A percentile compares a stretch with the other conserved stretches of the same genome.
Conservation (phyloP, 805 yeast genomes). For the Sugiyamaella qingdaonensis region DNA sequence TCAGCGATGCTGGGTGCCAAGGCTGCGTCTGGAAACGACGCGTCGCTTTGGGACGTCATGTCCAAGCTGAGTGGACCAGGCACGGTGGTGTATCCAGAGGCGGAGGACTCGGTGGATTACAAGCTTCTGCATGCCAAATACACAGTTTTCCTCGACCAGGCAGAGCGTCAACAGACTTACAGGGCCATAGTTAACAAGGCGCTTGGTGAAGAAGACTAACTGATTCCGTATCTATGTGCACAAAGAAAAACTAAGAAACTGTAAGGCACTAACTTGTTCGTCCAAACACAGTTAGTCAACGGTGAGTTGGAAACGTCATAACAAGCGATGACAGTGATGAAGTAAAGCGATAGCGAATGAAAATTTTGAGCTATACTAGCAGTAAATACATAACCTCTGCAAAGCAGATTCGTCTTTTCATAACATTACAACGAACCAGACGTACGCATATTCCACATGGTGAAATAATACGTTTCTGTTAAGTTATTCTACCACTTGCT, state of each 20-base stretch:
- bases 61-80: slow-evolving; percentile 79
- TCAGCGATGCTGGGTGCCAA: slow-evolving; percentile 92
- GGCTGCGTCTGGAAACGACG: slow-evolving; percentile 63
- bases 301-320: background rate
- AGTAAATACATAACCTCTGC: too few relatives aligned
- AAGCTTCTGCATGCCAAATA: slow-evolving; percentile 73
- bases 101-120: slow-evolving; percentile 57
- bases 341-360: too few relatives aligned
- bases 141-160: slow-evolving; percentile 82
- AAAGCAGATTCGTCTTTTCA: too few relatives aligned
- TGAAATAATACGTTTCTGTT: too few relatives aligned
- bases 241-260: too few relatives aligned
- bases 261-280: too few relatives aligned
- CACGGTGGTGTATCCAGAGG: slow-evolving; percentile 65
- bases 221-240: background rate
- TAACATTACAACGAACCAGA: too few relatives aligned
- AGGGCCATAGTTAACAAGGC: slow-evolving; percentile 51
- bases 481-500: slow-evolving; percentile 15
- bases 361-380: too few relatives aligned
- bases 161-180: slow-evolving; percentile 72
- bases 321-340: too few relatives aligned
- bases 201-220: slow-evolving; percentile 10
- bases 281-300: too few relatives aligned
- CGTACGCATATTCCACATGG: too few relatives aligned
- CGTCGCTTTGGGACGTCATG: slow-evolving; percentile 79